phyloP scores from a whole-genome alignment of 371 early-diverging fungal species.

The Mucor sp. region DNA sequence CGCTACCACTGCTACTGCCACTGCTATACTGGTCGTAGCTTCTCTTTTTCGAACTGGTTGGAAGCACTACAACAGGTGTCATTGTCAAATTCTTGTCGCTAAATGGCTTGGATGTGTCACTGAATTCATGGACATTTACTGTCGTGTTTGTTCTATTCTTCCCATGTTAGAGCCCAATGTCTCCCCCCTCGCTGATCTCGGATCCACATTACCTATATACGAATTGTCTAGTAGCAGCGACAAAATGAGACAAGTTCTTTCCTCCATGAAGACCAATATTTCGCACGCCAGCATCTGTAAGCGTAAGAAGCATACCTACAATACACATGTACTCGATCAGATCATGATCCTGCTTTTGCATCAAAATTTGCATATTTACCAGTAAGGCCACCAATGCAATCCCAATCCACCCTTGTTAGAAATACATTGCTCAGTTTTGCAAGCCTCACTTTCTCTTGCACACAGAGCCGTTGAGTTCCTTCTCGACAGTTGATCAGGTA shows the following conservation, averaged over 20 bases:
- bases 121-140: slow-evolving; percentile 53
- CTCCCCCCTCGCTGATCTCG: background rate
- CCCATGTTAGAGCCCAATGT: background rate
- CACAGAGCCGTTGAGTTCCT: slow-evolving; percentile 86
- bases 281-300: slow-evolving; percentile 75
- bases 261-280: slow-evolving; percentile 71
- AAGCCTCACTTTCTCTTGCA: slow-evolving; percentile 74
- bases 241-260: slow-evolving; percentile 77
- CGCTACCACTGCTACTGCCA: background rate
- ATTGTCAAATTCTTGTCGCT: slow-evolving; percentile 70
- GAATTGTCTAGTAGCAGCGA: slow-evolving; percentile 85
- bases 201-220: slow-evolving; percentile 42
- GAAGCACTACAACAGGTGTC: slow-evolving; percentile 61
- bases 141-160: slow-evolving; percentile 41
- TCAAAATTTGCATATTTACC: slow-evolving; percentile 43
- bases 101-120: slow-evolving; percentile 29
- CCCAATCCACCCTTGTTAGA: slow-evolving; percentile 81
- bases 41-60: slow-evolving; percentile 31
- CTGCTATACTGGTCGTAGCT: background rate
- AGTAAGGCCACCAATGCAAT: slow-evolving; percentile 87
- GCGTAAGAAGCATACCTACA: slow-evolving; percentile 85
- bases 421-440: slow-evolving; percentile 76
- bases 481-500: slow-evolving; percentile 97
- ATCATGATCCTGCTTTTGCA: background rate
- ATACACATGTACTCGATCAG: background rate